Evolutionary conservation across 306 rosid species (phyloP).

Genomic region (Corylus americana): DNA sequence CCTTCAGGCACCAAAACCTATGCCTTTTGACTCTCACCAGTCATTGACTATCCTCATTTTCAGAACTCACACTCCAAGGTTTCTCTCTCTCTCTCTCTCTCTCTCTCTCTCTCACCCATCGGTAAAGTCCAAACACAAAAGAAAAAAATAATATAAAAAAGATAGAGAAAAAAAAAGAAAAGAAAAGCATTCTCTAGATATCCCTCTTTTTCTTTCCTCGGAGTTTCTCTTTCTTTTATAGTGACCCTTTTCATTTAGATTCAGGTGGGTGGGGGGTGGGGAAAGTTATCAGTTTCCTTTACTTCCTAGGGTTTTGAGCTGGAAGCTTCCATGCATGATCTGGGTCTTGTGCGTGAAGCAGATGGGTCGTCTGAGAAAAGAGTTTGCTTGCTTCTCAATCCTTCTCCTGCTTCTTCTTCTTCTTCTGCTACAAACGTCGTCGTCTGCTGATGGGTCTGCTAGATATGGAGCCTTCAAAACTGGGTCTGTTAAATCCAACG

Average conservation of each 20-base stretch:
- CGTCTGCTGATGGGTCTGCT: constrained; percentile 34
- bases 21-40: constrained; percentile 44
- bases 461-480: constrained; percentile 37
- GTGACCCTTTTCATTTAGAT: constrained; percentile 38
- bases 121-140: not conserved
- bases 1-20: constrained; percentile 52
- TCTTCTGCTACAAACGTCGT: constrained; percentile 26
- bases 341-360: constrained; percentile 34
- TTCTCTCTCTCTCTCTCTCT: no score
- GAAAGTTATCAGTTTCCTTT: constrained; percentile 14
- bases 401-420: constrained; percentile 40
- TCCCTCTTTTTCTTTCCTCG: constrained; percentile 20
- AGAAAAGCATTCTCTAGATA: not conserved
- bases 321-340: constrained; percentile 41
- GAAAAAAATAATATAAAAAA: not conserved
- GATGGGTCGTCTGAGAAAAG: constrained; percentile 29
- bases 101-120: not conserved
- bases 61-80: constrained; percentile 54
- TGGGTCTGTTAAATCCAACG: constrained; percentile 26
- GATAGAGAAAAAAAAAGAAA: not conserved
- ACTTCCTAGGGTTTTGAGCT: constrained; percentile 50
- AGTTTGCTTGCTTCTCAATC: constrained; percentile 32
- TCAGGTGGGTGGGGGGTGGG: constrained; percentile 24
- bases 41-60: constrained; percentile 51
- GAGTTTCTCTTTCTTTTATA: constrained; percentile 8